Conservation (phyloP, 106 monocot species). For the Dendrobium officinale region DNA sequence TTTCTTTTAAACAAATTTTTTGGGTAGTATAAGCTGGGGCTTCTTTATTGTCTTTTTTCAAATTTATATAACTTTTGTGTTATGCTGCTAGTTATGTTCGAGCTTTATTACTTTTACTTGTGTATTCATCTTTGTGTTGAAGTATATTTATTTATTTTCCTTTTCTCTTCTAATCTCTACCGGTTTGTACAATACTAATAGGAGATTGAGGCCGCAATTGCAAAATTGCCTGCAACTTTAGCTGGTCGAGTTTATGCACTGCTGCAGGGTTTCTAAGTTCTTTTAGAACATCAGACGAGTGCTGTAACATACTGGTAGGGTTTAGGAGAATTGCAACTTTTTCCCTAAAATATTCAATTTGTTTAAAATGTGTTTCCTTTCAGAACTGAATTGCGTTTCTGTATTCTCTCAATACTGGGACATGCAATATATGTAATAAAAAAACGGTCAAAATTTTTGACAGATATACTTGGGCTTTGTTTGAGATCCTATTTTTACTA, state of each 20-base stretch:
- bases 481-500: neutral
- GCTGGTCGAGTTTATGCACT: slow-evolving; percentile 4
- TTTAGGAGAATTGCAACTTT: neutral
- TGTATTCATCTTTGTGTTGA: neutral
- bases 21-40: too few relatives aligned
- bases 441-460: neutral
- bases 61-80: neutral
- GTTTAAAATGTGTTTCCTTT: neutral
- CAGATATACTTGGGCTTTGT: neutral
- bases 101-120: neutral
- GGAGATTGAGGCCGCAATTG: slow-evolving; percentile 9
- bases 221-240: slow-evolving; percentile 11
- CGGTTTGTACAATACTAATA: neutral
- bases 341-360: neutral
- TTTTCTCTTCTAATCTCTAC: neutral
- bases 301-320: neutral
- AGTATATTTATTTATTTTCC: neutral
- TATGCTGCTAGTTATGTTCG: neutral
- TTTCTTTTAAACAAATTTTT: too few relatives aligned
- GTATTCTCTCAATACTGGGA: neutral
- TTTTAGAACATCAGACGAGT: neutral
- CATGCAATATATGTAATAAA: neutral
- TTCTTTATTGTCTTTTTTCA: neutral
- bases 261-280: slow-evolving; percentile 6
- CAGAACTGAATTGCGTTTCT: neutral